phyloP scores from a whole-genome alignment of 768 basidiomycete species.

The Stropharia rugosoannulata region DNA sequence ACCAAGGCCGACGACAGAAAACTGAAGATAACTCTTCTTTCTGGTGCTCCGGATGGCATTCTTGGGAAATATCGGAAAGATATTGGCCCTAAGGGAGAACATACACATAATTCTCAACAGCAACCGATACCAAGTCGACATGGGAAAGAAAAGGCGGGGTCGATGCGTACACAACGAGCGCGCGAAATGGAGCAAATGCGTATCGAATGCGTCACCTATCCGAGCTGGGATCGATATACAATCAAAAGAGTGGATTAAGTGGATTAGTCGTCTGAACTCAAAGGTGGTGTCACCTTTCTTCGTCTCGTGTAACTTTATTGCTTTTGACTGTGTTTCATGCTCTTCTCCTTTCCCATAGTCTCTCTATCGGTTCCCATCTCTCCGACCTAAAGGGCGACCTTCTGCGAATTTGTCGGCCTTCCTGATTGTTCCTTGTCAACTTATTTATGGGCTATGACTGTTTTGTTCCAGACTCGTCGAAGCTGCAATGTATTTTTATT shows the following conservation, averaged over 20 bases:
- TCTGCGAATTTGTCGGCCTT: too few species aligned
- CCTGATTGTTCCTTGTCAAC: too few species aligned
- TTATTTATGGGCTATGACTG: too few species aligned
- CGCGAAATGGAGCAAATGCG: slow-evolving; percentile 33
- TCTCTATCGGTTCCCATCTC: neutral
- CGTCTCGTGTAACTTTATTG: neutral
- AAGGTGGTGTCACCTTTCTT: slow-evolving; percentile 11
- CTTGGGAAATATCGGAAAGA: slow-evolving; percentile 13
- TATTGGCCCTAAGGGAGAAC: neutral
- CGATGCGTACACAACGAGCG: slow-evolving; percentile 24
- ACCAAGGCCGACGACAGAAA: slow-evolving; percentile 50
- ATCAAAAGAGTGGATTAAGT: slow-evolving; percentile 33
- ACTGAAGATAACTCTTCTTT: slow-evolving; percentile 48
- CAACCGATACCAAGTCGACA: slow-evolving; percentile 13
- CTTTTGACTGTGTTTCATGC: slow-evolving; percentile 4
- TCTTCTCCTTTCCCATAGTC: slow-evolving; percentile 1
- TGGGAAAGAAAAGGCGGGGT: slow-evolving; percentile 28
- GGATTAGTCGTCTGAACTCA: neutral
- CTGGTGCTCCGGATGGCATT: slow-evolving; percentile 5
- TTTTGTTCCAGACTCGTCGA: too few species aligned
- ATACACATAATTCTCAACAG: neutral
- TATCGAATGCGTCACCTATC: slow-evolving; percentile 50
- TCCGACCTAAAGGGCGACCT: neutral
- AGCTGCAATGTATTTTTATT: too few species aligned
- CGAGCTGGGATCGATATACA: slow-evolving; percentile 67